These are phyloP conservation scores for Ganoderma sinense DNA, from an alignment of 1,284 basidiomycete genomes.

Conservation along the genomic window DNA sequence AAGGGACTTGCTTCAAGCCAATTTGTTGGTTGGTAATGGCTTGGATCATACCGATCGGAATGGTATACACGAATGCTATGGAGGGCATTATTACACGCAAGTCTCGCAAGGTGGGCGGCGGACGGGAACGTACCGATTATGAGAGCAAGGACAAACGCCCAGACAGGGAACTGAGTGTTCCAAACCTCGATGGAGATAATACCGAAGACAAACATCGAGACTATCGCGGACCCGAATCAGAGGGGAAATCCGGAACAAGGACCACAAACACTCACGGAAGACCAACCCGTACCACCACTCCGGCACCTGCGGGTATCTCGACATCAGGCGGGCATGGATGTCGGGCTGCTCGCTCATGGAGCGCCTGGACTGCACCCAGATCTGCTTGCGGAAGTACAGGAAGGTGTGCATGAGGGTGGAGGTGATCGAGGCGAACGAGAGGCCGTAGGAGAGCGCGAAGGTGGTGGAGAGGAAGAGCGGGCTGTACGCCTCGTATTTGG, in stretches of 20 bases:
- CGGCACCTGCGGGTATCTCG: conserved; percentile 74
- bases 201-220: conserved; percentile 64
- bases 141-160: conserved; percentile 58
- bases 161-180: conserved; percentile 71
- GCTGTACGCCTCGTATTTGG: conserved; percentile 61
- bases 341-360: conserved; percentile 82
- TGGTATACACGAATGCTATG: conserved; percentile 60
- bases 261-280: conserved; percentile 38
- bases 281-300: conserved; percentile 76
- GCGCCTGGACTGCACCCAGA: conserved; percentile 70
- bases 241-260: neutral
- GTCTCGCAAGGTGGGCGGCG: too few relatives aligned
- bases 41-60: conserved; percentile 75
- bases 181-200: conserved; percentile 76
- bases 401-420: conserved; percentile 75
- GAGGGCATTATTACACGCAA: neutral
- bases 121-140: conserved; percentile 38
- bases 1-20: conserved; percentile 52
- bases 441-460: conserved; percentile 71
- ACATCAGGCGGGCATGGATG: conserved; percentile 87
- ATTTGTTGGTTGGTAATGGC: conserved; percentile 72
- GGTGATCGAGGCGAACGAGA: conserved; percentile 68
- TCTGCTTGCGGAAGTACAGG: conserved; percentile 85
- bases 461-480: conserved; percentile 72
- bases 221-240: conserved; percentile 32